Conservation (phyloP, 2,329 filamentous ascomycete species). For the Podosphaera fusca region DNA sequence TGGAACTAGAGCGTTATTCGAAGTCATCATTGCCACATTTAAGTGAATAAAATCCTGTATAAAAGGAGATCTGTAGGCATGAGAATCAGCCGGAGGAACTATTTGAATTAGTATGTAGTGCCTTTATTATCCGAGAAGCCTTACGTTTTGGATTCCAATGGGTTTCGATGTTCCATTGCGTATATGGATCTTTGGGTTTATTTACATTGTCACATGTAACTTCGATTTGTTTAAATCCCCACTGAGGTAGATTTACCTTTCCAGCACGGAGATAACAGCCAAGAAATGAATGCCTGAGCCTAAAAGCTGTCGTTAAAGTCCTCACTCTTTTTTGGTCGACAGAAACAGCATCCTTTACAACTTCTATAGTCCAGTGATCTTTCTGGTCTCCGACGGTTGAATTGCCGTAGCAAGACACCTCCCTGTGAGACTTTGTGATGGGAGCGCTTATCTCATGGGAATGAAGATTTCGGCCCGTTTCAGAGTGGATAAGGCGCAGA, state of each 20-base stretch:
- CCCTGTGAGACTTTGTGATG: slow-evolving; percentile 67
- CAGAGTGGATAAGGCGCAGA: slow-evolving; percentile 76
- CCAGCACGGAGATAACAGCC: slow-evolving; percentile 89
- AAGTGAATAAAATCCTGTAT: slow-evolving; percentile 92
- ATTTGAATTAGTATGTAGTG: slow-evolving; percentile 1
- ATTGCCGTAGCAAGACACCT: slow-evolving; percentile 93
- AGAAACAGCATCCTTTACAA: slow-evolving; percentile 67
- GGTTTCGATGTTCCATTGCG: slow-evolving; percentile 96
- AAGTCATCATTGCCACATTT: slow-evolving; percentile 99
- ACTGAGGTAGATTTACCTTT: slow-evolving; percentile 90
- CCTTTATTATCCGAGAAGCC: slow-evolving; percentile 16
- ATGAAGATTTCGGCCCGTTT: slow-evolving; percentile 92
- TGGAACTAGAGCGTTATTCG: slow-evolving; percentile 92
- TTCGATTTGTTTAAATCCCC: slow-evolving; percentile 99
- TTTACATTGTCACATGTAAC: slow-evolving; percentile 86
- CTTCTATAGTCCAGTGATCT: slow-evolving; percentile 89
- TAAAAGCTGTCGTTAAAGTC: slow-evolving; percentile 82
- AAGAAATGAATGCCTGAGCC: slow-evolving; percentile 57
- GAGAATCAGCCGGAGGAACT: slow-evolving; percentile 77
- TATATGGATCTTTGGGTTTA: slow-evolving; percentile 79
- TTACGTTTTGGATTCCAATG: slow-evolving; percentile 83
- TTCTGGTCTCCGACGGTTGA: slow-evolving; percentile 88
- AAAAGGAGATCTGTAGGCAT: slow-evolving; percentile 90
- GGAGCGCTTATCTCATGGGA: slow-evolving; percentile 80
- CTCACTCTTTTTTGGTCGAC: slow-evolving; percentile 59